Evolutionary conservation across 331 rosid genomes (phyloP), one percentile per base, ranked within the genome.

Genomic region (Telfairia occidentalis): DNA sequence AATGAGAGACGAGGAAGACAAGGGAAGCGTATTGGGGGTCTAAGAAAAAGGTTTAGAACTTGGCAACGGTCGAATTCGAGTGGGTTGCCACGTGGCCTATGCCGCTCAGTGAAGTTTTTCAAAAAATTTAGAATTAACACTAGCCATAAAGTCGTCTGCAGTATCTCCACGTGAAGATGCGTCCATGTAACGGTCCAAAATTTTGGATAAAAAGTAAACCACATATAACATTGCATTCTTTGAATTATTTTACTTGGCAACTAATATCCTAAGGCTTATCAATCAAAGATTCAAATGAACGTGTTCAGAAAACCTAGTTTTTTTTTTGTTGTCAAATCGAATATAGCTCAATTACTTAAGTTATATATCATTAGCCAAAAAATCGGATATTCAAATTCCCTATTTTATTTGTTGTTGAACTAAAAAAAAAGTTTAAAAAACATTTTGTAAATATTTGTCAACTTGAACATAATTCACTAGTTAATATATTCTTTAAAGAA

Each of bases 1-100:
- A 42, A 64, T 29, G 83, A 11, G 50, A 28, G 58, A 58, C 58
- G 73, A 65, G 26, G 84, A 48, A 57, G 71, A 78, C 54, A 29
- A 65, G 19, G 73, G 37, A 18, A 58, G 63, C 45, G 53, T 32
- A 24, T 0, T 19, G 29, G 60, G 48, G 42, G 21, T 53, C 70
- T 24, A 8, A 65, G 73, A 43, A 70, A 40, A 74, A 80, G 85
- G 71, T 74, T 60, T 57, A 37, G 83, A 66, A 79, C 64, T 59
- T 76, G 48, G 50, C 88, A 90, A 92, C 98, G 98, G 98, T 92
- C 98, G 97, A 90, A 73, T 89, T 70, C 64, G 46, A 61, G 71
- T 46, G 64, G 63, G 63, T 13, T 18, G 83, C 85, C 96, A 84
- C 95, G 89, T 87, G 82, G 75, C 60, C 23, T 26, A 28, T 16